Conservation (phyloP, 345 rosid genomes). For the Jatropha curcas region DNA sequence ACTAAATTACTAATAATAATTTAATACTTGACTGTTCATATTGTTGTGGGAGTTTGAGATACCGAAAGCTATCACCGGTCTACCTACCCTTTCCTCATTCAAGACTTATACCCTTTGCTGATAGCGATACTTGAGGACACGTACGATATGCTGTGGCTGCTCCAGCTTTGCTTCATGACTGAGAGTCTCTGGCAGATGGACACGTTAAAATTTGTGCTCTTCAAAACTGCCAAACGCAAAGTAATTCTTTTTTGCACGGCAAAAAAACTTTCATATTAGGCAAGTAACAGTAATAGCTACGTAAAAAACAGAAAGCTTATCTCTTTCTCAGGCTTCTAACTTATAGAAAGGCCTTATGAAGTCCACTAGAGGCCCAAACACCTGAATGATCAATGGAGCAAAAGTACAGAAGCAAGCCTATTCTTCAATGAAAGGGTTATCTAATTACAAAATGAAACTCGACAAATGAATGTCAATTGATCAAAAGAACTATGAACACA, state of each 20-base stretch:
- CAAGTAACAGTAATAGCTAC: neutral
- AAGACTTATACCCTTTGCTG: neutral
- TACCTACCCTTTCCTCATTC: neutral
- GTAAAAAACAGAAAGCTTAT: neutral
- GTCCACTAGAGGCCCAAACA: neutral
- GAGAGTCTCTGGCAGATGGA: neutral
- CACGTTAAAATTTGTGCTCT: constrained; percentile 1
- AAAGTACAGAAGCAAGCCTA: neutral
- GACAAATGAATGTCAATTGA: no score
- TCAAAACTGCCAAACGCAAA: neutral
- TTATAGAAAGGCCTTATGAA: neutral
- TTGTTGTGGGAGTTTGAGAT: neutral
- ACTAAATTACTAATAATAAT: no score
- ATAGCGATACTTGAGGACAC: constrained; percentile 5
- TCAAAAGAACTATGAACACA: neutral
- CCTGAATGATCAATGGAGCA: no score
- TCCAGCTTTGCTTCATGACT: neutral
- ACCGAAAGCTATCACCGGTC: neutral
- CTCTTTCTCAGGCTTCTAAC: neutral
- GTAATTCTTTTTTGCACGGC: neutral
- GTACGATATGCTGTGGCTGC: constrained; percentile 15
- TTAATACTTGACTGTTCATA: constrained; percentile 24
- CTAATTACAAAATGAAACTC: neutral
- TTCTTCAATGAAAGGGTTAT: no score
- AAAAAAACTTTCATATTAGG: neutral